Base-by-base conservation (phyloP, 352 stramenopile species). In the Pythium vanterpoolii region DNA sequence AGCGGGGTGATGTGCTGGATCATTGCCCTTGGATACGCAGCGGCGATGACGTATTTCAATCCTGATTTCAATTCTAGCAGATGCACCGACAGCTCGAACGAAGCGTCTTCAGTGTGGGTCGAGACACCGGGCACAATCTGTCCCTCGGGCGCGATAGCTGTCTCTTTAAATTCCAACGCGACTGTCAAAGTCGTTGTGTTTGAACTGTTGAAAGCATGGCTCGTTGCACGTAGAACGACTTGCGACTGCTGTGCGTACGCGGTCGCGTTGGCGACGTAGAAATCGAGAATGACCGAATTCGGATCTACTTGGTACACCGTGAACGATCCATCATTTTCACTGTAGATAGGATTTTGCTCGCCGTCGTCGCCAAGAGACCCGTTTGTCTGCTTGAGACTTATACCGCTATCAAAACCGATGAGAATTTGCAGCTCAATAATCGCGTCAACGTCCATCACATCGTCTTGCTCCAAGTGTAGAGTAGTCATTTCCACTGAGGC, bases 121-220 rank as follows among this genome's bases (percentile, higher is more conserved):
- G 30, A 38, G 1, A 19, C 30, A 4, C 11, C 49, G 5, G 49
- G 16, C 9, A 11, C 13, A 11, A 65, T 9, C 8, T 60, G 21
- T 3, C 59, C 23, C 8, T 18, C n/a, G 6, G 58, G 49, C 7
- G 26, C 8, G 3, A 40, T 18, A 0, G 58, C 58, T 7, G 33
- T 60, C 33, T 59, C 24, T 33, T 33, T 65, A 21, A 65, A 65
- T 0, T 31, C 48, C 18, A 65, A 16, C 0, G 23, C 27, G 33
- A 65, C 38, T 5, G 30, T 11, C 16, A 56, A 11, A 8, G 5
- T 50, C 8, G 58, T 65, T 5, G 33, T 36, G 49, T 60, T 65
- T 3, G 44, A 31, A 23, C 58, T 65, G 24, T 55, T 65, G 33
- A 65, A 65, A 1, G 58, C 50, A 14, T 24, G 10, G 24, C 40